Base-by-base conservation (phyloP, 2,329 filamentous ascomycete genomes). In the Talaromyces sp. region DNA sequence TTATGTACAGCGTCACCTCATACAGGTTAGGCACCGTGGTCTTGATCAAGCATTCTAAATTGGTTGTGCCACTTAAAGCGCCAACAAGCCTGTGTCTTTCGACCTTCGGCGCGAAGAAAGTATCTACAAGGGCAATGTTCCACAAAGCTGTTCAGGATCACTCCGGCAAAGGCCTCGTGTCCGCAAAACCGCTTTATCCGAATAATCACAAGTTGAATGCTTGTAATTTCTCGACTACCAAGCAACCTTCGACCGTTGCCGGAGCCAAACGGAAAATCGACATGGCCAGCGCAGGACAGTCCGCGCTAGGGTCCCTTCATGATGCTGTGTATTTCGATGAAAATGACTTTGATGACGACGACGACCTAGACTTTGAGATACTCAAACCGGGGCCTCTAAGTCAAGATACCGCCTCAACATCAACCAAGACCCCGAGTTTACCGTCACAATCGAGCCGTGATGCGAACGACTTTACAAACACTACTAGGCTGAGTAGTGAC, bases 281-380 rank as follows among this genome's bases (percentile, higher is more conserved):
- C 35, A 67, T 70, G 63, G 59, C 65, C 45, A 64, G 63, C 55
- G 57, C 64, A 10, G 64, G 65, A 17, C 64, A 66, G 43, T 73
- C 71, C 5, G 64, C 67, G 5, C 62, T 80, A 56, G 72, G 71
- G 1, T 74, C 73, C 13, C 69, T 81, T 17, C 78, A 79, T 63
- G 73, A 70, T 51, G 72, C 71, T 3, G 81, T 88, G 9, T 83
- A 81, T 60, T 89, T 91, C 62, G 83, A 85, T 60, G 89, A 91
- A 62, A 86, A 93, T 65, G 92, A 96, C 68, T 94, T 96, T 64
- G 90, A 91, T 66, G 89, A 93, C 68, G 91, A 96, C 64, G 81
- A 87, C 19, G 83, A 91, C 57, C 78, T 96, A 22, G 89, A 89
- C 61, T 65, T 70, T 15, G 68, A 69, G 58, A 67, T 63, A 55